These are phyloP conservation scores for Metrosideros polymorpha DNA, from an alignment of 441 rosid species.

Conservation along the genomic window DNA sequence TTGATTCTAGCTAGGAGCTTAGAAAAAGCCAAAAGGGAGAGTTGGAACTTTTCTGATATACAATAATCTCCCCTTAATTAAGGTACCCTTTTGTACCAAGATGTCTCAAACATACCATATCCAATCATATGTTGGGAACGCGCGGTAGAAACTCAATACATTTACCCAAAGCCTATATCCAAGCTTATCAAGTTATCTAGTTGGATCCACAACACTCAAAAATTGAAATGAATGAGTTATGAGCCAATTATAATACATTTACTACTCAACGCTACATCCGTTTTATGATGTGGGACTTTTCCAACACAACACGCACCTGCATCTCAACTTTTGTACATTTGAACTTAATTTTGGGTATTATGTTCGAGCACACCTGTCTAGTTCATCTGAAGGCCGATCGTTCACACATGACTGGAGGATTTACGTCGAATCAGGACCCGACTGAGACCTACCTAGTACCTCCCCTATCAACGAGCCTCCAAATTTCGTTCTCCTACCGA, in stretches of 20 bases:
- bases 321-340: background rate
- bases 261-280: background rate
- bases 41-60: too few species aligned
- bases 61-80: too few species aligned
- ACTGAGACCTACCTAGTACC: background rate
- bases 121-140: too few species aligned
- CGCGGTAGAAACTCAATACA: fast-evolving
- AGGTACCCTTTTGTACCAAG: too few species aligned
- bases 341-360: background rate
- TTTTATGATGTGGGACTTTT: background rate
- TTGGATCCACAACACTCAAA: fast-evolving
- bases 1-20: fast-evolving
- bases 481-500: background rate
- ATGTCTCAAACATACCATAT: too few species aligned
- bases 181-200: background rate
- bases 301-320: background rate
- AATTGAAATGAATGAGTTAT: background rate
- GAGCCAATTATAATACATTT: background rate
- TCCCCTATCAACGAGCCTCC: background rate
- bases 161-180: background rate
- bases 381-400: background rate
- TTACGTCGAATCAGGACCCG: background rate
- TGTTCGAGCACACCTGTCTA: background rate
- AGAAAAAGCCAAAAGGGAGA: too few species aligned
- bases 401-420: background rate